Percentiles rank a stretch among this genome's conserved stretches.
phyloP scores from a whole-genome alignment of 495 filamentous ascomycete species.

The Neurospora sp. region DNA sequence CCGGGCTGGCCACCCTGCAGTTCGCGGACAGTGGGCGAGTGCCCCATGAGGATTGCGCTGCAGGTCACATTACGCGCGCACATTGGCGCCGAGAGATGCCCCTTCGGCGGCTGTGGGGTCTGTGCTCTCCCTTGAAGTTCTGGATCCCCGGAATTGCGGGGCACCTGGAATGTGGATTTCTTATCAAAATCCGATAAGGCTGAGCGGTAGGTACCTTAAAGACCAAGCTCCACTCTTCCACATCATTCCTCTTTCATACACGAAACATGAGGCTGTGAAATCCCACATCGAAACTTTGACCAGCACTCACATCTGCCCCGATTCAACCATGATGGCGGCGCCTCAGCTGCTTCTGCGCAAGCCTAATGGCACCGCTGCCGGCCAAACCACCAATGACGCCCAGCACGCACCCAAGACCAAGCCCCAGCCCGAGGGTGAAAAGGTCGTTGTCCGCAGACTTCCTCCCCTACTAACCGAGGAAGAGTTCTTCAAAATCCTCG shows the following conservation, averaged over 20 bases:
- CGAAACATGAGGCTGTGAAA: neutral
- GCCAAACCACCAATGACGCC: constrained; percentile 36
- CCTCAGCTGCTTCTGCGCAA: constrained; percentile 27
- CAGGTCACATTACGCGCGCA: neutral
- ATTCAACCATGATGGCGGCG: constrained; percentile 16
- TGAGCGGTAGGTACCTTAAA: neutral
- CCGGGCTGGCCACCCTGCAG: neutral
- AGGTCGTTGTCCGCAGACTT: constrained; percentile 75
- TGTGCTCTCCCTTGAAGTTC: neutral
- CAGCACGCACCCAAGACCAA: constrained; percentile 43
- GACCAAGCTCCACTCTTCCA: neutral
- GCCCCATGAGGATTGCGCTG: neutral
- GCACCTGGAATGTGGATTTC: neutral
- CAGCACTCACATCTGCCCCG: neutral
- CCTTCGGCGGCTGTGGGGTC: neutral
- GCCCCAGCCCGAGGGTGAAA: constrained; percentile 55
- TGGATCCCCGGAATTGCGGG: neutral
- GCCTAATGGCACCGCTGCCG: constrained; percentile 17
- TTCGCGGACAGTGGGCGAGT: neutral
- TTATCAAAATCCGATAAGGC: neutral
- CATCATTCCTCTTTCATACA: no score
- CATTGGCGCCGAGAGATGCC: neutral
- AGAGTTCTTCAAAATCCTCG: constrained; percentile 65
- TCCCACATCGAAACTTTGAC: neutral
- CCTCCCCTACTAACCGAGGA: constrained; percentile 74